Percentiles rank a stretch among this genome's conserved stretches.
Evolutionary conservation across 106 monocot genomes (phyloP).

Genomic region (Hemerocallis citrina): DNA sequence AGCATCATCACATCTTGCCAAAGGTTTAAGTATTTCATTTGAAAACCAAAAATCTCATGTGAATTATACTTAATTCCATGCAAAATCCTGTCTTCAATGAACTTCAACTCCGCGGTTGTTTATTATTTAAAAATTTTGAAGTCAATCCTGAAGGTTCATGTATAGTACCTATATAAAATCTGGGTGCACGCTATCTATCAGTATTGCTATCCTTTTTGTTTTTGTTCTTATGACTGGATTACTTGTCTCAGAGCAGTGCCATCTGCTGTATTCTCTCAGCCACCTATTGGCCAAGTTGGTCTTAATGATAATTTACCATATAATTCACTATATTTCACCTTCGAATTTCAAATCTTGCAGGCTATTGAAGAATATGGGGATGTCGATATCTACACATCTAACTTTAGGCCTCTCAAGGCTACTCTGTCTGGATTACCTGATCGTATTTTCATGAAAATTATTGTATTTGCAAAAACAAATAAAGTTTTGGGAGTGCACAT

Average conservation of each 20-base stretch:
- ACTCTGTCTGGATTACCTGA: constrained; percentile 96
- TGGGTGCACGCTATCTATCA: no score
- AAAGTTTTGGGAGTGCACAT: constrained; percentile 96
- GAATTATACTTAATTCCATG: no score
- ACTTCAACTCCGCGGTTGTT: no score
- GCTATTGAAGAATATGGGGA: constrained; percentile 83
- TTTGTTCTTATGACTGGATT: neutral
- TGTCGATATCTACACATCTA: constrained; percentile 84
- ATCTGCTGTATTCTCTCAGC: constrained; percentile 97
- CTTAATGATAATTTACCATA: constrained; percentile 33
- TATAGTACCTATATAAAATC: no score
- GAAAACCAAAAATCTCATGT: no score
- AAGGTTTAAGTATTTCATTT: no score
- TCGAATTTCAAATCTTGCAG: constrained; percentile 25
- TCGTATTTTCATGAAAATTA: constrained; percentile 83
- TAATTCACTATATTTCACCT: neutral
- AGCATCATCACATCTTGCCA: no score
- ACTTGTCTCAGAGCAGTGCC: constrained; percentile 57
- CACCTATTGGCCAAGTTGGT: constrained; percentile 95
- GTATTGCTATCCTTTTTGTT: no score
- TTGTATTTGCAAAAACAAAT: constrained; percentile 84
- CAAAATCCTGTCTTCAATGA: no score
- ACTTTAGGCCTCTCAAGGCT: constrained; percentile 93
- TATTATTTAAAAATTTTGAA: no score
- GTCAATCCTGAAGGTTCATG: no score